Percentiles rank a stretch among this genome's conserved stretches.
These are phyloP conservation scores for Xerocomus cyaneibrunnescens DNA, from an alignment of 1,284 basidiomycete species.

Conservation along the genomic window DNA sequence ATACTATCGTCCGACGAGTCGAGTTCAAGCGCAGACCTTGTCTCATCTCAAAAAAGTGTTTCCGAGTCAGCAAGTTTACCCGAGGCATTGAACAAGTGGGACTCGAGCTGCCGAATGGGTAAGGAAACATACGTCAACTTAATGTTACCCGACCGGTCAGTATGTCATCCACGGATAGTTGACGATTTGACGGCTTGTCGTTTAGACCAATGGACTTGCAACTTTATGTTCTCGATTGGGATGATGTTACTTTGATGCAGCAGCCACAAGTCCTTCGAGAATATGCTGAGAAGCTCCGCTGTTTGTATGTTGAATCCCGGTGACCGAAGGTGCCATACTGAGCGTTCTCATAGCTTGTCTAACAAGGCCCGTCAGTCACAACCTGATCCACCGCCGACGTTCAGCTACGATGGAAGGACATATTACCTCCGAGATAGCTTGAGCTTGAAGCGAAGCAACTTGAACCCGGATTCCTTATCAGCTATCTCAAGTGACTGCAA, in stretches of 20 bases:
- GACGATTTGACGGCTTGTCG: conserved; percentile 8
- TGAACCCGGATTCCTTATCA: conserved; percentile 30
- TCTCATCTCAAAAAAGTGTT: background rate
- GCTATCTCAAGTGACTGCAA: background rate
- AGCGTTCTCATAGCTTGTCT: conserved; percentile 23
- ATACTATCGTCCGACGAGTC: background rate
- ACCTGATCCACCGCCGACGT: conserved; percentile 52
- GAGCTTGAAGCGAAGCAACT: conserved; percentile 49
- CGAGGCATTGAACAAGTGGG: background rate
- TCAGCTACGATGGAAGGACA: conserved; percentile 40
- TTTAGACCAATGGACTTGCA: conserved; percentile 51
- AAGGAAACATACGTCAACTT: conserved; percentile 42
- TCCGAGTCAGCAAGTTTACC: background rate
- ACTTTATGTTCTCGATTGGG: conserved; percentile 43
- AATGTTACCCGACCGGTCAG: conserved; percentile 60
- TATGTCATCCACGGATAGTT: conserved; percentile 7
- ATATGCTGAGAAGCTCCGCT: conserved; percentile 43
- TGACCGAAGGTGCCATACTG: conserved; percentile 10
- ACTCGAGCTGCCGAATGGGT: conserved; percentile 21
- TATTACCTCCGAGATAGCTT: conserved; percentile 54
- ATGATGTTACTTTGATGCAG: conserved; percentile 26
- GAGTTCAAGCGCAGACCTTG: background rate
- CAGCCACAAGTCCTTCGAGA: conserved; percentile 45
- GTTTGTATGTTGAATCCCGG: conserved; percentile 44
- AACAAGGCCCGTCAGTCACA: conserved; percentile 34